Base-by-base conservation (phyloP, 495 filamentous ascomycete genomes). In the Amphirosellinia nigrospora region DNA sequence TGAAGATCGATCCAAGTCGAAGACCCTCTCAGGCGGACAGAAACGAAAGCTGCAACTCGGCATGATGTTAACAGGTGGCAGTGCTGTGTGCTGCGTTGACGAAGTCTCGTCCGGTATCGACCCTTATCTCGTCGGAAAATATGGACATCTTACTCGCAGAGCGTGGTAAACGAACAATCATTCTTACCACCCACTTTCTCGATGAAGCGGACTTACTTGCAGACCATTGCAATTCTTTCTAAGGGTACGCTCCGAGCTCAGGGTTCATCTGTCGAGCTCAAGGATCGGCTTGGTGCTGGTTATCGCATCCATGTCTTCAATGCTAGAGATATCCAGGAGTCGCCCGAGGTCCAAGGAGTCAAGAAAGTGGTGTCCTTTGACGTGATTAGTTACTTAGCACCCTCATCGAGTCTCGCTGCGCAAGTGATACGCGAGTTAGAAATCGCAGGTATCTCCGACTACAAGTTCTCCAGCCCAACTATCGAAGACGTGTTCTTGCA, bases 41-140 rank as follows among this genome's bases (percentile, higher is more conserved):
- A 96, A 95, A 78, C 85, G 94, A 28, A 96, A 96, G 78, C 81
- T 95, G n/a, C 94, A 97, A 75, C 86, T 97, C 11, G 90, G 91
- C n/a, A 94, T 95, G 88, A 96, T 96, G 93, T 88, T 97, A 64
- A 94, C 92, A 30, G 94, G 94, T 46, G 94, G 93, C 21, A 92
- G 89, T 69, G 87, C 85, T 19, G 89, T 97, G 8, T 97, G 94
- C 78, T 94, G 92, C 77, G 90, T 97, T 9, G 94, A 97, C 75
- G 94, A 97, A 75, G 93, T 95, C 5, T 93, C 89, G 16, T 90
- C 88, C 60, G 94, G 94, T 7, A 81, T 97, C 11, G 94, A 97
- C 74, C 93, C 0, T 83, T 97, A 16, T 90, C 88, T 48, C 82
- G 94, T 19, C 81, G 93, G 11, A 97, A 94, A 79, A 91, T 97